These are phyloP conservation scores for Aspergillus fumigatus DNA, from an alignment of 2,329 filamentous ascomycete species.

Conservation along the genomic window DNA sequence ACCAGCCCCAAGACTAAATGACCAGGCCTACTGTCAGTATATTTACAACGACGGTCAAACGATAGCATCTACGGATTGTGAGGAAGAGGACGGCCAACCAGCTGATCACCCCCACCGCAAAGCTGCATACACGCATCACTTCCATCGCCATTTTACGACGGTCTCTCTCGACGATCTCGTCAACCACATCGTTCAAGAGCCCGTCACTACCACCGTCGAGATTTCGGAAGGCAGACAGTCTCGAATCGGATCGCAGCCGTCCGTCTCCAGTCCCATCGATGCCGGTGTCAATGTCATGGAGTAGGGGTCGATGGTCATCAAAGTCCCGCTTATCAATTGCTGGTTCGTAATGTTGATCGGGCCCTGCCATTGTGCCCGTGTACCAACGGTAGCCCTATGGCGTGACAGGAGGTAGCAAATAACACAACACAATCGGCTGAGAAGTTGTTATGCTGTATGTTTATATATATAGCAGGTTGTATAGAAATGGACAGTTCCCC, in stretches of 20 bases:
- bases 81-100: slow-evolving; percentile 38
- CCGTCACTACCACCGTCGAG: slow-evolving; percentile 26
- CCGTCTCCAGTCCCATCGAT: slow-evolving; percentile 24
- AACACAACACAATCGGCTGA: not conserved
- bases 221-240: slow-evolving; percentile 17
- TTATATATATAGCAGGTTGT: not conserved
- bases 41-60: not conserved
- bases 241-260: slow-evolving; percentile 18
- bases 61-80: not conserved
- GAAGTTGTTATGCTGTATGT: not conserved
- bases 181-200: slow-evolving; percentile 58
- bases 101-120: slow-evolving; percentile 57
- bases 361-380: slow-evolving; percentile 19
- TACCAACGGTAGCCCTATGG: not conserved
- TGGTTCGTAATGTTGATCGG: slow-evolving; percentile 15
- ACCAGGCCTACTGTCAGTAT: slow-evolving; percentile 3
- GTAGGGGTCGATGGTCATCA: slow-evolving; percentile 37
- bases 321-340: slow-evolving; percentile 45
- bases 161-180: slow-evolving; percentile 56
- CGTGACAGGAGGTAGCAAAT: not conserved
- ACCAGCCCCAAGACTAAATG: slow-evolving; percentile 67
- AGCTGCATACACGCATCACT: slow-evolving; percentile 51
- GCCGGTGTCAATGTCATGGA: slow-evolving; percentile 17
- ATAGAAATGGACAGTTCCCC: not conserved
- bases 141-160: slow-evolving; percentile 51